Percentiles rank a stretch among this genome's conserved stretches.
Conservation (phyloP, 345 rosid species). For the Geranium rotundifolium region DNA sequence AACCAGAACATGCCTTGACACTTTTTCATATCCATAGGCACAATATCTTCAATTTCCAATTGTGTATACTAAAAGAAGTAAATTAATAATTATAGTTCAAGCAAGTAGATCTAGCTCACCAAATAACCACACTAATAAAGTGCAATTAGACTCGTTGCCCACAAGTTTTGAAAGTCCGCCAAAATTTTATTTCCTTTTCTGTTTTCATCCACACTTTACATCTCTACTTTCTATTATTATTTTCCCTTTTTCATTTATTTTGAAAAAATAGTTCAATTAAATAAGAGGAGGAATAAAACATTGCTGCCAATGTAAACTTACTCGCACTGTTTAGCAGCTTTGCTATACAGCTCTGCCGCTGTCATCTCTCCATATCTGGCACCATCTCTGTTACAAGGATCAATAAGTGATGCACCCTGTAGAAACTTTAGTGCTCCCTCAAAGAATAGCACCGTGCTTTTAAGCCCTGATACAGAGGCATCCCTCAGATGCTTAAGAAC, state of each 20-base stretch:
- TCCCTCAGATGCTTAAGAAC: no score
- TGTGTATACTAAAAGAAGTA: no score
- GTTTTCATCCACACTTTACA: not conserved
- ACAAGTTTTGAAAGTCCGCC: not conserved
- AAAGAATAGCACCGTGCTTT: constrained; percentile 6
- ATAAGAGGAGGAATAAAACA: not conserved
- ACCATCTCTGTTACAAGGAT: not conserved
- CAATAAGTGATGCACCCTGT: constrained; percentile 9
- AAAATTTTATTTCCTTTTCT: not conserved
- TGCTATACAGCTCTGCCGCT: constrained; percentile 1
- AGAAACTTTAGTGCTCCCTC: constrained; percentile 14
- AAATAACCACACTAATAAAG: not conserved
- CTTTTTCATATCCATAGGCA: no score
- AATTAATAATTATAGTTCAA: no score
- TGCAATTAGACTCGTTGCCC: not conserved
- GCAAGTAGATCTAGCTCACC: no score
- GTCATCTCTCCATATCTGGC: constrained; percentile 7
- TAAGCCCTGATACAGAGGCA: not conserved
- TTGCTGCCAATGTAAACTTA: constrained; percentile 1
- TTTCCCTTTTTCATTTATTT: no score
- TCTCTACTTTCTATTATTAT: no score
- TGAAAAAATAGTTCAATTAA: not conserved
- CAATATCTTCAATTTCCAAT: no score
- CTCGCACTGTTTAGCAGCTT: constrained; percentile 9
- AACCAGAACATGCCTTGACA: no score